These are phyloP conservation scores for Phlyctochytrium bullatum DNA, from an alignment of 192 early-diverging fungal genomes.

Conservation along the genomic window DNA sequence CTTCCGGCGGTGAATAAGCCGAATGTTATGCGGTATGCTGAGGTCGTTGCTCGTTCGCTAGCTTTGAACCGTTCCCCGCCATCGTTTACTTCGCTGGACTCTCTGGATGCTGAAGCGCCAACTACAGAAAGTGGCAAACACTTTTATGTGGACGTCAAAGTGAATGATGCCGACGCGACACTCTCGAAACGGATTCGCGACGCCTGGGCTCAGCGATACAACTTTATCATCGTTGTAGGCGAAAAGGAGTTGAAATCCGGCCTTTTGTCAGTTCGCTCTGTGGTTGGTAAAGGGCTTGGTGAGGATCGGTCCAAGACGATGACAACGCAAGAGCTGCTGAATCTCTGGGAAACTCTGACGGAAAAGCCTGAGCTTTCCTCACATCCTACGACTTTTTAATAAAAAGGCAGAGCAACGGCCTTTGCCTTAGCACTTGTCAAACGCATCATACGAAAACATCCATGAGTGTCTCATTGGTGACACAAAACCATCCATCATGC, in stretches of 20 bases:
- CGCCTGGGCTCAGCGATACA: slow-evolving; percentile 80
- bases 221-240: slow-evolving; percentile 85
- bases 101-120: not conserved
- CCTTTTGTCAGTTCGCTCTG: slow-evolving; percentile 70
- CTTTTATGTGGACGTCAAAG: slow-evolving; percentile 61
- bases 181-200: slow-evolving; percentile 77
- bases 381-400: too few species aligned
- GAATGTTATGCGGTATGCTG: slow-evolving; percentile 64
- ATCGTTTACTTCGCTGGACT: not conserved
- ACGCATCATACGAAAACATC: too few species aligned
- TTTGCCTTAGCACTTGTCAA: too few species aligned
- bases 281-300: slow-evolving; percentile 62
- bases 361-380: too few species aligned
- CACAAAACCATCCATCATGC: too few species aligned
- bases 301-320: slow-evolving; percentile 33
- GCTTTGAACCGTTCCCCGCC: slow-evolving; percentile 1
- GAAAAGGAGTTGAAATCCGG: slow-evolving; percentile 68
- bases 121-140: slow-evolving; percentile 22
- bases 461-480: too few species aligned
- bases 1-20: slow-evolving; percentile 63
- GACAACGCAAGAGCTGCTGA: slow-evolving; percentile 53
- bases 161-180: slow-evolving; percentile 66
- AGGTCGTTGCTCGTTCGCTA: slow-evolving; percentile 39
- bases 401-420: too few species aligned
- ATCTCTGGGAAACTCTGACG: slow-evolving; percentile 35